A percentile compares a stretch with the other conserved stretches of the same genome.
phyloP scores from a whole-genome alignment of 495 filamentous ascomycete species.

The Podospora tetraspora region DNA sequence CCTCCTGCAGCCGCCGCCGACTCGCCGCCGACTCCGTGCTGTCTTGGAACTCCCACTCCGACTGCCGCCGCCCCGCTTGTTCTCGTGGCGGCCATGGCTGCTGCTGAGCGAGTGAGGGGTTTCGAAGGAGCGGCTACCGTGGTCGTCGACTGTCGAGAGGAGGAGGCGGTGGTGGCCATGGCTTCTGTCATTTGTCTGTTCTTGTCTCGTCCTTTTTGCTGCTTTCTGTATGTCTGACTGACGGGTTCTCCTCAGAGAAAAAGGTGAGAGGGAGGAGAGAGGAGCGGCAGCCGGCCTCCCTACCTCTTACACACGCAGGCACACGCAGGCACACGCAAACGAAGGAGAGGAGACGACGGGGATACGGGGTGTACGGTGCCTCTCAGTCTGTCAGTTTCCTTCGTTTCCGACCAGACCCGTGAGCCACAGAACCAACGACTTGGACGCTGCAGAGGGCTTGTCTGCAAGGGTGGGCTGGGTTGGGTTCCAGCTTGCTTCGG shows the following conservation, averaged over 20 bases:
- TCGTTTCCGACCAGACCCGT: background rate
- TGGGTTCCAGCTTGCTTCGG: background rate
- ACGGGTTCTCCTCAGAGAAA: background rate
- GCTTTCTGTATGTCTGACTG: background rate
- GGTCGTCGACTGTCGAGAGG: constrained; percentile 14
- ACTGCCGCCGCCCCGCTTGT: constrained; percentile 9
- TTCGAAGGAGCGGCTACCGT: constrained; percentile 4
- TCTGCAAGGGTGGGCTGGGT: background rate
- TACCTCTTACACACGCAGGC: background rate
- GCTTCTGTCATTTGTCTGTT: constrained; percentile 29
- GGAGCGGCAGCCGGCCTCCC: background rate
- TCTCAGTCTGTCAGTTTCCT: background rate
- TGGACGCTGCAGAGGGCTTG: background rate
- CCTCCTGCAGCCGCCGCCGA: background rate
- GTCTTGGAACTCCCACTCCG: background rate
- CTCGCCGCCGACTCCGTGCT: background rate
- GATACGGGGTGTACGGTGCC: background rate
- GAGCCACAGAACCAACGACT: background rate
- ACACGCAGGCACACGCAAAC: constrained; percentile 1
- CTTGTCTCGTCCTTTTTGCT: background rate
- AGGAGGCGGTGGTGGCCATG: constrained; percentile 10
- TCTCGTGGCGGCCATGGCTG: constrained; percentile 24
- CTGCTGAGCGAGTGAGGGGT: constrained; percentile 20
- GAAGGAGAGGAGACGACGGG: constrained; percentile 1
- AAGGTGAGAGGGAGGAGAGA: constrained; percentile 6